A percentile compares a stretch with the other conserved stretches of the same genome.
These are phyloP conservation scores for Spiromastix sp. DNA, from an alignment of 2,329 filamentous ascomycete genomes.

Conservation along the genomic window DNA sequence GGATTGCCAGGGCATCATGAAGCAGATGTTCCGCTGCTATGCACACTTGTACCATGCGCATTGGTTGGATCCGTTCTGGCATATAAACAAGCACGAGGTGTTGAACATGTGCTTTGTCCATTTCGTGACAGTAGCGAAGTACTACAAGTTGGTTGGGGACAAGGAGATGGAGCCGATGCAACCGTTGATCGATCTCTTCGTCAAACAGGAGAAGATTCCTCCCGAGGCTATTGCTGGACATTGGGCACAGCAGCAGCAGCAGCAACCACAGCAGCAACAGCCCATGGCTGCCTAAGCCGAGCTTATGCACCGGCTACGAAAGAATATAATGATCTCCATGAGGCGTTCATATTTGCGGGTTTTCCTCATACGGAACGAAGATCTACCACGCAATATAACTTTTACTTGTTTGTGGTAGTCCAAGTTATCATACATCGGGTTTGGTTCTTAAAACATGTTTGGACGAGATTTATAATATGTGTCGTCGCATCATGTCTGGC, in stretches of 20 bases:
- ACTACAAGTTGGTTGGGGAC: slow-evolving; percentile 72
- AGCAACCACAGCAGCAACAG: no score
- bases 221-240: slow-evolving; percentile 45
- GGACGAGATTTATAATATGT: no score
- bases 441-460: no score
- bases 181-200: slow-evolving; percentile 84
- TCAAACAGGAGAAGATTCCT: slow-evolving; percentile 78
- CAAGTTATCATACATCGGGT: no score
- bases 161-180: slow-evolving; percentile 95
- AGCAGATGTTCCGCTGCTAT: slow-evolving; percentile 98
- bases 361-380: no score
- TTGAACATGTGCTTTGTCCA: slow-evolving; percentile 83
- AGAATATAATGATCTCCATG: no score
- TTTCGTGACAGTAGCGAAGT: slow-evolving; percentile 70
- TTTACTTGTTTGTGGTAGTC: no score
- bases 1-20: slow-evolving; percentile 88
- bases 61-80: slow-evolving; percentile 74
- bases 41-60: slow-evolving; percentile 97
- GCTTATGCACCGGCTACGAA: background rate
- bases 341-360: no score
- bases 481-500: no score
- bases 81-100: slow-evolving; percentile 60
- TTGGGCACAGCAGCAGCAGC: slow-evolving; percentile 30
- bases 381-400: no score
- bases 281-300: no score